These are phyloP conservation scores for Suaeda aralocaspica DNA, from an alignment of 148 eudicot genomes.

Conservation along the genomic window DNA sequence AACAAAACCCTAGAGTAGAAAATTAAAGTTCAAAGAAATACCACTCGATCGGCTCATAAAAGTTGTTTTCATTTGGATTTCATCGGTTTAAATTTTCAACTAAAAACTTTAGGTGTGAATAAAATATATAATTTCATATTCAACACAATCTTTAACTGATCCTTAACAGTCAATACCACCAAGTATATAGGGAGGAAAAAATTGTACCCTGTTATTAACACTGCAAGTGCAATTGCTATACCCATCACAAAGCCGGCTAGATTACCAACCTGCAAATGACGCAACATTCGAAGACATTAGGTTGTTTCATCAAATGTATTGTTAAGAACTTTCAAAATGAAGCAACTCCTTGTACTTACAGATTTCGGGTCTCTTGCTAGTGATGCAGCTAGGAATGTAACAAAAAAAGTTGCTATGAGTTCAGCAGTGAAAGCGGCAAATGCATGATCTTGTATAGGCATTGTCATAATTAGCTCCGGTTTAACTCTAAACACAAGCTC, in stretches of 20 bases:
- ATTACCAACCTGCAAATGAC: conserved; percentile 43
- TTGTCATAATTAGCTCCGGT: conserved; percentile 50
- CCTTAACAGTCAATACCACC: too few species aligned
- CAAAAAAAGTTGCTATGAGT: conserved; percentile 63
- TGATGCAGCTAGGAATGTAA: conserved; percentile 62
- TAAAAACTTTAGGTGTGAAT: too few species aligned
- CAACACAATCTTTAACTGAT: too few species aligned
- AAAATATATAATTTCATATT: too few species aligned
- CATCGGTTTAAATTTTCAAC: too few species aligned
- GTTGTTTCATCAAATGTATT: too few species aligned
- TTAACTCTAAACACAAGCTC: conserved; percentile 49
- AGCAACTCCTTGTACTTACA: conserved; percentile 32
- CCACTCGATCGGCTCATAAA: too few species aligned
- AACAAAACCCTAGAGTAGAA: too few species aligned
- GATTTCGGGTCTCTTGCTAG: conserved; percentile 49
- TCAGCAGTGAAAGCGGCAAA: conserved; percentile 73
- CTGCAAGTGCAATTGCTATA: conserved; percentile 63
- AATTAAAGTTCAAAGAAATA: too few species aligned
- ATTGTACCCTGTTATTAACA: conserved; percentile 79
- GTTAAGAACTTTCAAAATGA: too few species aligned
- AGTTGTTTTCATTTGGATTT: too few species aligned
- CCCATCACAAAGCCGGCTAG: conserved; percentile 65
- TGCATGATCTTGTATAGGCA: conserved; percentile 41
- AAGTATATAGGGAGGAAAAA: too few species aligned
- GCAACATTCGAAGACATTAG: not conserved